These are phyloP conservation scores for Prosopis cineraria DNA, from an alignment of 306 rosid genomes.

Conservation along the genomic window DNA sequence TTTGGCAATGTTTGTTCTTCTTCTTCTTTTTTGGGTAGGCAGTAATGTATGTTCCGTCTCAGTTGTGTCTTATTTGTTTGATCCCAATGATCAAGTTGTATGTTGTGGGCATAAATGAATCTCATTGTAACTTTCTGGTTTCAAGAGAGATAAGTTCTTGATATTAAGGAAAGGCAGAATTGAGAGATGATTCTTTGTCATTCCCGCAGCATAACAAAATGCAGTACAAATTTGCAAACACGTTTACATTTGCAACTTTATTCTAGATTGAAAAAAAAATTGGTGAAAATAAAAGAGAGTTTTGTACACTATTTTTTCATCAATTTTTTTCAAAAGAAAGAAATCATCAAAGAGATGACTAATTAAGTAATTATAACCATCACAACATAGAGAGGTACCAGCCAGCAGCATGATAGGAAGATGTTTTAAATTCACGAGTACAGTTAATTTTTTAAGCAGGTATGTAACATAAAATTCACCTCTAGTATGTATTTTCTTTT, in stretches of 20 bases:
- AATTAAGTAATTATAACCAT: too few species aligned
- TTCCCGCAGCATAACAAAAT: not conserved
- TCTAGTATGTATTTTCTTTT: too few species aligned
- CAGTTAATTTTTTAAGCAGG: too few species aligned
- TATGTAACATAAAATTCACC: too few species aligned
- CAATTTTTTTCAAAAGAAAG: too few species aligned
- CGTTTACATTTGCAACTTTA: not conserved
- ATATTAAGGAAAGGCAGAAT: slow-evolving; percentile 8
- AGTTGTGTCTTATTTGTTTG: not conserved
- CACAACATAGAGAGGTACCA: too few species aligned
- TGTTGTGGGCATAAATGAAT: slow-evolving; percentile 8
- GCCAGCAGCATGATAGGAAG: too few species aligned
- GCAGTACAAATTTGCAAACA: not conserved
- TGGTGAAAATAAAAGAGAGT: not conserved
- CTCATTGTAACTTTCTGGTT: not conserved
- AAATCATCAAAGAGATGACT: too few species aligned
- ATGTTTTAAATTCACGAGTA: too few species aligned
- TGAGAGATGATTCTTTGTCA: not conserved
- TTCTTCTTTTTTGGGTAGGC: too few species aligned
- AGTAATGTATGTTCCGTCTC: not conserved
- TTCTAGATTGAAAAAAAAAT: not conserved
- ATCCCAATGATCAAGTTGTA: not conserved
- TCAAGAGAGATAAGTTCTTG: slow-evolving; percentile 7
- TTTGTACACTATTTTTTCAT: not conserved
- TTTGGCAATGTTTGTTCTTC: slow-evolving; percentile 12